Evolutionary conservation across 2,329 filamentous ascomycete species (phyloP).

Genomic region (Fusarium beomiforme): DNA sequence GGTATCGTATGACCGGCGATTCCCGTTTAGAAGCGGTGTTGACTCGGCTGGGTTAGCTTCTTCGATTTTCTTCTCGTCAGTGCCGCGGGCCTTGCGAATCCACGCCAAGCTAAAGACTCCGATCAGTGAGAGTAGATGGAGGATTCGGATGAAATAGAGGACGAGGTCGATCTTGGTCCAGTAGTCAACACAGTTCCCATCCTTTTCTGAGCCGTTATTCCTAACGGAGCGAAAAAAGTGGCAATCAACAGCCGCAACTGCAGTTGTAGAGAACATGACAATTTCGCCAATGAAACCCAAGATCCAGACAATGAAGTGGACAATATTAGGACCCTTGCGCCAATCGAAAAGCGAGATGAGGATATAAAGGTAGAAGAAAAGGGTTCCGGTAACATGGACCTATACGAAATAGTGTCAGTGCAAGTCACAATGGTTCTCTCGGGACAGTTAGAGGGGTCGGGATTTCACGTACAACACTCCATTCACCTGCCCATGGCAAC

Average conservation of each 20-base stretch:
- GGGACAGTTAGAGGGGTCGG: background rate
- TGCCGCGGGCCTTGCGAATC: conserved; percentile 53
- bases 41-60: conserved; percentile 63
- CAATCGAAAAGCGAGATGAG: conserved; percentile 88
- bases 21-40: conserved; percentile 68
- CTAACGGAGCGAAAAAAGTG: conserved; percentile 65
- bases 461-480: conserved; percentile 71
- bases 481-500: conserved; percentile 79
- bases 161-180: conserved; percentile 67
- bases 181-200: conserved; percentile 48
- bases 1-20: conserved; percentile 50
- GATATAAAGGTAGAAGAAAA: conserved; percentile 88
- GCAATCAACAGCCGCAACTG: conserved; percentile 72
- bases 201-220: conserved; percentile 38
- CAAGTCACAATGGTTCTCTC: conserved; percentile 9
- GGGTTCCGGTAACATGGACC: conserved; percentile 86
- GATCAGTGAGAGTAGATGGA: conserved; percentile 70
- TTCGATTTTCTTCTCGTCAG: conserved; percentile 51
- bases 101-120: conserved; percentile 56
- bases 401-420: conserved; percentile 52
- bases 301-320: conserved; percentile 84
- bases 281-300: conserved; percentile 78
- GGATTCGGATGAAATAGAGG: conserved; percentile 74
- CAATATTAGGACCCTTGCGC: conserved; percentile 79
- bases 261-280: conserved; percentile 74